phyloP scores from a whole-genome alignment of 1,284 basidiomycete genomes.

The Volvariella volvacea region DNA sequence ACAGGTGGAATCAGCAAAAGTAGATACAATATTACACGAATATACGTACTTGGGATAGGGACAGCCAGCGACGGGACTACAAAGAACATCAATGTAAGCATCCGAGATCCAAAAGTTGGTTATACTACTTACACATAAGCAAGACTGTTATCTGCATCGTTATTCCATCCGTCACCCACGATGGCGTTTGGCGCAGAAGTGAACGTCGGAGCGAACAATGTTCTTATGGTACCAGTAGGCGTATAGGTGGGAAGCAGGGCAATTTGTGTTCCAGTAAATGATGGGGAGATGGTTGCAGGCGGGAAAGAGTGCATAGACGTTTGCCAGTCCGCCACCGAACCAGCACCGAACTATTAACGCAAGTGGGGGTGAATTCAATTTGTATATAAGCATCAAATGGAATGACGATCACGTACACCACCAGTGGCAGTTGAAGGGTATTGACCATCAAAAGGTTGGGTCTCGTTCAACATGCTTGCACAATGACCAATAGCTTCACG shows the following conservation, averaged over 20 bases:
- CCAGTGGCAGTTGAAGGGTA: conserved; percentile 62
- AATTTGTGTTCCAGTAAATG: conserved; percentile 34
- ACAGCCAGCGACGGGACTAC: conserved; percentile 33
- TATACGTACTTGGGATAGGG: conserved; percentile 36
- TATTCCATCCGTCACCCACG: conserved; percentile 66
- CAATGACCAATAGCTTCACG: conserved; percentile 60
- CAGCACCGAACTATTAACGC: conserved; percentile 23
- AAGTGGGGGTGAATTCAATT: conserved; percentile 1
- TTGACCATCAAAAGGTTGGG: conserved; percentile 45
- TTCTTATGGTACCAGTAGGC: conserved; percentile 49
- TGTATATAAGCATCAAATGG: neutral
- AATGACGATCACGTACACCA: conserved; percentile 32
- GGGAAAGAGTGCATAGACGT: conserved; percentile 29
- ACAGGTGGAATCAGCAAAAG: conserved; percentile 3
- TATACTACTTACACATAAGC: conserved; percentile 31
- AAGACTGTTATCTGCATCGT: conserved; percentile 41
- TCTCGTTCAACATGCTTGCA: conserved; percentile 29
- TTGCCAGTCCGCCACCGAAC: conserved; percentile 28
- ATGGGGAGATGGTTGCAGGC: conserved; percentile 34
- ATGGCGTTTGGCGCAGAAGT: conserved; percentile 38
- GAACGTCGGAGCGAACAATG: conserved; percentile 48
- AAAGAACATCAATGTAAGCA: neutral
- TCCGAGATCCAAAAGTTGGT: neutral
- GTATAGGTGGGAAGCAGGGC: conserved; percentile 56
- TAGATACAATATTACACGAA: conserved; percentile 1